Evolutionary conservation across 371 early-diverging fungal genomes (phyloP).

Genomic region (Mortierella sp.): DNA sequence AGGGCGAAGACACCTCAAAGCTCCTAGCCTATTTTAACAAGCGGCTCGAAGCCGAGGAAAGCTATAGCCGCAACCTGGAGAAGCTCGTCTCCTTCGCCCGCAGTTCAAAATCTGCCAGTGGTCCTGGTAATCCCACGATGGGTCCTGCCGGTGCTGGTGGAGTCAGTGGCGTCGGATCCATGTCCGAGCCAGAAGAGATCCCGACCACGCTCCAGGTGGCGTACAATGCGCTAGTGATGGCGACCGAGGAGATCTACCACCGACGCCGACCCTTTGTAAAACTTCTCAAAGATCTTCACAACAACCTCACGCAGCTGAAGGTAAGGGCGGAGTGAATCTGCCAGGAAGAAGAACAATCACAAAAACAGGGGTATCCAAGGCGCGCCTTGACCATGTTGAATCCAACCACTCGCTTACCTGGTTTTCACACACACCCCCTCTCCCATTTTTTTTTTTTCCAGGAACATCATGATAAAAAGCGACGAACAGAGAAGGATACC

Average conservation of each 20-base stretch:
- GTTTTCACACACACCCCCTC: neutral
- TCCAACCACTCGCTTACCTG: too few relatives aligned
- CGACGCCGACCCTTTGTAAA: slow-evolving; percentile 29
- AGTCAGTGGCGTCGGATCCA: neutral
- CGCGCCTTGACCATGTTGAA: too few relatives aligned
- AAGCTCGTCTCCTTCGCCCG: slow-evolving; percentile 23
- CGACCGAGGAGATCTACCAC: slow-evolving; percentile 17
- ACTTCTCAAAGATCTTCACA: slow-evolving; percentile 22
- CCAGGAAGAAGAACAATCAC: too few relatives aligned
- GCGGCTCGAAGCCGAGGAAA: slow-evolving; percentile 43
- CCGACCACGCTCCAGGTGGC: slow-evolving; percentile 46
- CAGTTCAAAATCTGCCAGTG: slow-evolving; percentile 10
- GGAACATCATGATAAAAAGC: slow-evolving; percentile 44
- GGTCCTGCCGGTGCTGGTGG: neutral
- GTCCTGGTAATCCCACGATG: too few relatives aligned
- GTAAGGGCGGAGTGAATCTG: slow-evolving; percentile 1
- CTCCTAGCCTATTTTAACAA: slow-evolving; percentile 45
- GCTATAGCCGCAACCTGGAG: slow-evolving; percentile 39
- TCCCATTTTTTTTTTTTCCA: slow-evolving; percentile 4
- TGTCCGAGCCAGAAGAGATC: slow-evolving; percentile 47
- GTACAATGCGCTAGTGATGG: slow-evolving; percentile 29
- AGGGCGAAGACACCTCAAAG: slow-evolving; percentile 41
- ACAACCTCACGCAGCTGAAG: slow-evolving; percentile 33
- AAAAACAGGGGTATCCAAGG: too few relatives aligned
- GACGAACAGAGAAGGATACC: slow-evolving; percentile 44